A percentile compares a stretch with the other conserved stretches of the same genome.
Evolutionary conservation across 1,284 basidiomycete species (phyloP).

Genomic region (Macrocystidia cucumis): DNA sequence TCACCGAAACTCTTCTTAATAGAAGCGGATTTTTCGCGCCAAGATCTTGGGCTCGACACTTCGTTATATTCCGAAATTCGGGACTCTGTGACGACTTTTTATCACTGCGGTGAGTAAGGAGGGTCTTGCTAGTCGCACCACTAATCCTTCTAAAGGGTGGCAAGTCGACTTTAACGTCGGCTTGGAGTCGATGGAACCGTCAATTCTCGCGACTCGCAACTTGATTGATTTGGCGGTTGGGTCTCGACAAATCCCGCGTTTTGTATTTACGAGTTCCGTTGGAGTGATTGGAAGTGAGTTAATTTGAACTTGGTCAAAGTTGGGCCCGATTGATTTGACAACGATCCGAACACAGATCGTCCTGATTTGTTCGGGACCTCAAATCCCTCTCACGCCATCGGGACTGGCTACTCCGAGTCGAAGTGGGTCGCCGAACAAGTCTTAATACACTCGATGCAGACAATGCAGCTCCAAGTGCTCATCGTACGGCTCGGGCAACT

Average conservation of each 20-base stretch:
- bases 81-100: constrained; percentile 17
- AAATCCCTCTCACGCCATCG: constrained; percentile 13
- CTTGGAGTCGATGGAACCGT: constrained; percentile 24
- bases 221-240: constrained; percentile 26
- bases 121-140: neutral
- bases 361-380: too few relatives aligned
- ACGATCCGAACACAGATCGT: too few relatives aligned
- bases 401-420: constrained; percentile 24
- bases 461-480: constrained; percentile 14
- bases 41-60: constrained; percentile 19
- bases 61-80: constrained; percentile 21
- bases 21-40: constrained; percentile 21
- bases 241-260: constrained; percentile 10
- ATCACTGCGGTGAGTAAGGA: constrained; percentile 22
- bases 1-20: constrained; percentile 23
- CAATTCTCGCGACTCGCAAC: constrained; percentile 24
- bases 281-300: constrained; percentile 5
- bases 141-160: constrained; percentile 22
- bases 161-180: constrained; percentile 29
- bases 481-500: constrained; percentile 28
- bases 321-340: too few relatives aligned
- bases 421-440: constrained; percentile 32
- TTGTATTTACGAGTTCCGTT: constrained; percentile 6
- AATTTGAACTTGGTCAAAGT: too few relatives aligned
- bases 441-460: constrained; percentile 15